Evolutionary conservation across 345 rosid genomes (phyloP).

Genomic region (Noccaea bulbosa): DNA sequence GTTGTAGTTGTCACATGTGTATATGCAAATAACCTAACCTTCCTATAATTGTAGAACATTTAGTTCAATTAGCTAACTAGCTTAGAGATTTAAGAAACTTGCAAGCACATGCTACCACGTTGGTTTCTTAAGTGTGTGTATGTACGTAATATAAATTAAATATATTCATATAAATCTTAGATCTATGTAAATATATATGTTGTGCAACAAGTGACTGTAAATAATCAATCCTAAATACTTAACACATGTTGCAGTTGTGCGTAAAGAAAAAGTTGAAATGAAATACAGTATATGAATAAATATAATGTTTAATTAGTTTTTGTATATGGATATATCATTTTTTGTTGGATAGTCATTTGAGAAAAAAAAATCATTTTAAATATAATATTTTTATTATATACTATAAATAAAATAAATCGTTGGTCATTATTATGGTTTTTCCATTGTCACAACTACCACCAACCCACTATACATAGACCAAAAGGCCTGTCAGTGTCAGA

Average conservation of each 20-base stretch:
- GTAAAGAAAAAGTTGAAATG: too few species aligned
- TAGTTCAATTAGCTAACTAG: constrained; percentile 35
- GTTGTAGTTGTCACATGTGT: neutral
- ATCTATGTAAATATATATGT: neutral
- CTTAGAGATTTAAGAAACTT: constrained; percentile 1
- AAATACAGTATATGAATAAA: too few species aligned
- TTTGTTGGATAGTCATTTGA: neutral
- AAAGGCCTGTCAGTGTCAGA: constrained; percentile 28
- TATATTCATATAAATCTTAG: neutral
- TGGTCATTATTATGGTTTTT: constrained; percentile 17
- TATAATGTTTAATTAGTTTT: too few species aligned
- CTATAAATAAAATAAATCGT: neutral
- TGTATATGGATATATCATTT: too few species aligned
- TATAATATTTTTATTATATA: neutral
- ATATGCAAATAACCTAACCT: neutral
- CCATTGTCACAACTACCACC: constrained; percentile 40
- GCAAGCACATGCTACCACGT: constrained; percentile 39
- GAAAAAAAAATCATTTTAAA: neutral
- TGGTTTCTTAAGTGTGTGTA: neutral
- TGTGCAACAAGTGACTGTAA: neutral
- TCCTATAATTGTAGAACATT: constrained; percentile 3
- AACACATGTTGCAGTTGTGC: too few species aligned
- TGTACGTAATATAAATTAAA: neutral
- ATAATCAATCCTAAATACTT: neutral
- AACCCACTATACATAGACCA: constrained; percentile 22